phyloP scores from a whole-genome alignment of 805 yeast species.

The Metschnikowia proteae region DNA sequence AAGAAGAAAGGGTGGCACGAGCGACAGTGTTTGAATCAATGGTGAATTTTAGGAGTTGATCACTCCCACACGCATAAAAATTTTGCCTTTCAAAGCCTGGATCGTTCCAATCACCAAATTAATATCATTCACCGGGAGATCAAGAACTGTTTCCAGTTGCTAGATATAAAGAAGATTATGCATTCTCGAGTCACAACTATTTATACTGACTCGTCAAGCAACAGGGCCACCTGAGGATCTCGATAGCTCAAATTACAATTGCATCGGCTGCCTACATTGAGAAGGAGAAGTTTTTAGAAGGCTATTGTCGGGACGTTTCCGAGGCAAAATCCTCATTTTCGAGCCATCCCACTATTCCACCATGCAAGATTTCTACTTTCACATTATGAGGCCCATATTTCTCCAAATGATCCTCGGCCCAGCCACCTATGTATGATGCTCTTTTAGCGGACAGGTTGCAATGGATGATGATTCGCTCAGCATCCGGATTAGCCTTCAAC shows the following conservation, averaged over 20 bases:
- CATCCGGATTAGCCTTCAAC: conserved; percentile 9
- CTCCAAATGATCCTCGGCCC: conserved; percentile 20
- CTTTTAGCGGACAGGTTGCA: conserved; percentile 22
- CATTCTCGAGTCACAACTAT: too few species aligned
- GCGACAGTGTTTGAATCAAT: too few species aligned
- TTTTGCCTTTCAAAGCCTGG: too few species aligned
- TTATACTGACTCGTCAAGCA: too few species aligned
- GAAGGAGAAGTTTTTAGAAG: neutral
- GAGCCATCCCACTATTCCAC: conserved; percentile 24
- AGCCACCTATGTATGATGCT: conserved; percentile 21
- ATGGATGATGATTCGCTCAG: conserved; percentile 18
- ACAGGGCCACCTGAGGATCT: too few species aligned
- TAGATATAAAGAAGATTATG: too few species aligned
- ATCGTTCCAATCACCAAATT: too few species aligned
- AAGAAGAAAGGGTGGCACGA: too few species aligned
- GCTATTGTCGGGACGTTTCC: conserved; percentile 8
- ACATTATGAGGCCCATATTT: conserved; percentile 13
- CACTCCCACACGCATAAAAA: too few species aligned
- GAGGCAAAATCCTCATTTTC: conserved; percentile 10
- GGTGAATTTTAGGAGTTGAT: too few species aligned
- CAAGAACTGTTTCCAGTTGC: too few species aligned
- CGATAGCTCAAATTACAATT: neutral
- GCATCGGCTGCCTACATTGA: neutral
- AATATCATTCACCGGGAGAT: too few species aligned
- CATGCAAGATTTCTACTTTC: conserved; percentile 20